Evolutionary conservation across 768 basidiomycete species (phyloP), one percentile per base, ranked within the genome.

Genomic region (Russula olivacea): DNA sequence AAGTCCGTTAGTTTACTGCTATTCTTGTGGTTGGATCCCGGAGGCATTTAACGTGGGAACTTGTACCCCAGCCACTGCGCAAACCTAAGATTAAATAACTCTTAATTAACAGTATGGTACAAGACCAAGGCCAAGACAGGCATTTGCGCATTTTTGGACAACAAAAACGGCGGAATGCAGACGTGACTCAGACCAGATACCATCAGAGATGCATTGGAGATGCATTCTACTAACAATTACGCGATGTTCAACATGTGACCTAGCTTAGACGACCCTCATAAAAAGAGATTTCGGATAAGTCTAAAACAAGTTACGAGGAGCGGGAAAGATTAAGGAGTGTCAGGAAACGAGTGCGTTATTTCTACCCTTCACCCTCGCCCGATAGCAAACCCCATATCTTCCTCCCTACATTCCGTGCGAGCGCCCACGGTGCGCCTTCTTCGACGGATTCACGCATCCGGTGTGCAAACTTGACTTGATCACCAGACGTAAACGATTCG

Each of bases 361-460:
- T 32, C 57, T 64, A 63, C 57, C 65, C 57, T 21, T 66, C 65
- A 32, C 65, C 65, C 19, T 66, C 65, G 11, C 65, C 65, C 14
- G 61, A 66, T 30, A 66, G 19, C 12, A 66, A 28, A 34, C 65
- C 57, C 78, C 77, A 78, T 71, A 76, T 74, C 66, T 73, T 72
- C 61, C 71, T 70, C 65, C 72, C 72, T 6, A 75, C 75, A n/a
- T 73, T 77, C n/a, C 72, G 70, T 14, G 74, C 78, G 9, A 81
- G 73, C 52, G 71, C 66, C 50, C 73, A 82, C 0, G 89, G 89
- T 58, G 89, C 85, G 14, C 78, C 76, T 1, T 83, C 81, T 73
- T 76, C 78, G 19, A 86, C 81, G 70, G 86, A 89, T 69, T 86
- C 83, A 81, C 82, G 83, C 17, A 85, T 72, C 4, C 83, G 82